These are phyloP conservation scores for Kalaharituber pfeilii DNA, from an alignment of 2,329 filamentous ascomycete genomes.

Conservation along the genomic window DNA sequence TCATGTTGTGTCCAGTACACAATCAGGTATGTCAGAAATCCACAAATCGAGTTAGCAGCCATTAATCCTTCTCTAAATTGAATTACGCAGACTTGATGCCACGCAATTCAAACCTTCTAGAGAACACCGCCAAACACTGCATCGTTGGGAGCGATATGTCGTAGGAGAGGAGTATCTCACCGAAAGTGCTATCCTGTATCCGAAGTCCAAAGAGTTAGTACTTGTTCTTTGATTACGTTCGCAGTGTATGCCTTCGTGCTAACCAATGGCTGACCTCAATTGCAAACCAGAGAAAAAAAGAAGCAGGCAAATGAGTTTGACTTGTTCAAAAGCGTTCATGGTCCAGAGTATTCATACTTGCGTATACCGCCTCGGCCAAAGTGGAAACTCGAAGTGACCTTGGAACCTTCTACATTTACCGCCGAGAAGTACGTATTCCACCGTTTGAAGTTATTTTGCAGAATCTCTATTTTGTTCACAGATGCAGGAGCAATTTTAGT, in stretches of 20 bases:
- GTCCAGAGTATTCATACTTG: constrained; percentile 41
- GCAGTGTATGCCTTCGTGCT: background rate
- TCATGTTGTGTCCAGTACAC: constrained; percentile 91
- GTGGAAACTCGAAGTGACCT: constrained; percentile 49
- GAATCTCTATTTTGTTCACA: too few species aligned
- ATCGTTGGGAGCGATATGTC: constrained; percentile 57
- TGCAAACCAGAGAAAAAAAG: constrained; percentile 35
- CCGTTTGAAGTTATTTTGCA: too few species aligned
- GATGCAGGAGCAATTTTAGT: too few species aligned
- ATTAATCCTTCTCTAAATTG: constrained; percentile 9
- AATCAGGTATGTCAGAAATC: constrained; percentile 31
- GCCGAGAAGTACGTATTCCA: constrained; percentile 47
- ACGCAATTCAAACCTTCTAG: constrained; percentile 45
- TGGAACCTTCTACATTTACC: constrained; percentile 54
- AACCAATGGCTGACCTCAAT: constrained; percentile 4
- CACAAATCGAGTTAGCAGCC: constrained; percentile 1
- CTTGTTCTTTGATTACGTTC: background rate
- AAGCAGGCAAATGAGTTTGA: constrained; percentile 51
- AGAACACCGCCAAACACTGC: constrained; percentile 58
- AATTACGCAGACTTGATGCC: constrained; percentile 37
- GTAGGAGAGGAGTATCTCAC: constrained; percentile 50
- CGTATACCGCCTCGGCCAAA: constrained; percentile 45
- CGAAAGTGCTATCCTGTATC: constrained; percentile 45
- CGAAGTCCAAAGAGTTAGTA: constrained; percentile 47
- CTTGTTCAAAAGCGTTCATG: constrained; percentile 49